These are phyloP conservation scores for Silene coronaria DNA, from an alignment of 179 eudicot species.

Conservation along the genomic window DNA sequence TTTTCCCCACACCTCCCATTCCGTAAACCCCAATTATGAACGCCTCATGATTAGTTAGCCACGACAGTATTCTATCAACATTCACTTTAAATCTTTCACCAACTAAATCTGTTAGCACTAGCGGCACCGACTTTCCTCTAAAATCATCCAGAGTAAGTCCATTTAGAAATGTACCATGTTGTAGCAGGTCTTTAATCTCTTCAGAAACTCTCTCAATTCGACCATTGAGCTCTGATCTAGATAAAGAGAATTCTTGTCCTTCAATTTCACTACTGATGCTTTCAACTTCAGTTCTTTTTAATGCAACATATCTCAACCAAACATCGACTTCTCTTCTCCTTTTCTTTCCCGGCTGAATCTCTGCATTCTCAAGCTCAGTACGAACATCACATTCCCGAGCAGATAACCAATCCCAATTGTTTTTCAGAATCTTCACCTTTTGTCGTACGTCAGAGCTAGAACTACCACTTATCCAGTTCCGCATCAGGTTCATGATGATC, in stretches of 20 bases:
- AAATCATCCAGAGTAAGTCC: conserved; percentile 14
- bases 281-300: neutral
- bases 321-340: conserved; percentile 15
- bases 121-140: neutral
- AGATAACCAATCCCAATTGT: neutral
- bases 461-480: neutral
- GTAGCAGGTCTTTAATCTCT: conserved; percentile 13
- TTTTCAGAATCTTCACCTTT: neutral
- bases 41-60: neutral
- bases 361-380: conserved; percentile 1
- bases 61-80: conserved; percentile 5
- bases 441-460: neutral
- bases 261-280: neutral
- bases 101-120: neutral
- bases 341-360: conserved; percentile 14
- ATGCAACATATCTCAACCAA: conserved; percentile 9
- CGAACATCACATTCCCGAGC: conserved; percentile 16
- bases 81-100: conserved; percentile 11
- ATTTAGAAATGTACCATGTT: conserved; percentile 10
- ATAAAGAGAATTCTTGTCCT: too few species aligned
- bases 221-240: neutral
- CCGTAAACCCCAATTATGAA: conserved; percentile 12
- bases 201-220: conserved; percentile 6
- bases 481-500: conserved; percentile 9
- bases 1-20: conserved; percentile 20